phyloP scores from a whole-genome alignment of 2,329 filamentous ascomycete genomes.

The Ophiocordyceps camponoti-leonardi region DNA sequence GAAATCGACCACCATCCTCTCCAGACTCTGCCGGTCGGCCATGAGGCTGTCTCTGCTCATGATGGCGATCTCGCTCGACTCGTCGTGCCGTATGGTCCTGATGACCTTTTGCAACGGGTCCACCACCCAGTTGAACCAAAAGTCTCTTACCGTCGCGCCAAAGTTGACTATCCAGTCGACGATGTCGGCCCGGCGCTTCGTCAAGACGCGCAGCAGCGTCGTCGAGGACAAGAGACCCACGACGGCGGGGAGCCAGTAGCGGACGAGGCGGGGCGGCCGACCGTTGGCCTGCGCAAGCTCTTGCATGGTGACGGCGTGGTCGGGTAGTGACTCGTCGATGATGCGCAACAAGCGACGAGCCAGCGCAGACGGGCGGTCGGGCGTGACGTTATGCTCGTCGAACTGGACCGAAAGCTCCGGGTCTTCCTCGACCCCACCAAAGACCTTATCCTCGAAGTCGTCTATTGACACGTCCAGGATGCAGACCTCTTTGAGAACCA shows the following conservation, averaged over 20 bases:
- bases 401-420: slow-evolving; percentile 36
- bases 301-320: slow-evolving; percentile 41
- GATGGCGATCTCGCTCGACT: slow-evolving; percentile 83
- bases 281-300: slow-evolving; percentile 47
- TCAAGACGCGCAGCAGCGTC: slow-evolving; percentile 64
- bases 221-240: slow-evolving; percentile 65
- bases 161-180: slow-evolving; percentile 64
- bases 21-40: slow-evolving; percentile 78
- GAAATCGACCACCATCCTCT: slow-evolving; percentile 97
- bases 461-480: slow-evolving; percentile 42
- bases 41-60: slow-evolving; percentile 88
- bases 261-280: slow-evolving; percentile 53
- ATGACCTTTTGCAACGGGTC: slow-evolving; percentile 71
- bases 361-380: slow-evolving; percentile 38
- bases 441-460: slow-evolving; percentile 50
- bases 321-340: slow-evolving; percentile 49
- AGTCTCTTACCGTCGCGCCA: slow-evolving; percentile 65
- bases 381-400: slow-evolving; percentile 26
- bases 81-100: slow-evolving; percentile 82
- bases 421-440: slow-evolving; percentile 43
- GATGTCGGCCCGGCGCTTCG: slow-evolving; percentile 61
- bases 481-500: slow-evolving; percentile 57
- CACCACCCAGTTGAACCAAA: slow-evolving; percentile 93
- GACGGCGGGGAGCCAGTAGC: slow-evolving; percentile 76
- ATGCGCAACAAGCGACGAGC: slow-evolving; percentile 52